Conservation (phyloP, 169 alveolate species). For the Cryptosporidium tyzzeri region DNA sequence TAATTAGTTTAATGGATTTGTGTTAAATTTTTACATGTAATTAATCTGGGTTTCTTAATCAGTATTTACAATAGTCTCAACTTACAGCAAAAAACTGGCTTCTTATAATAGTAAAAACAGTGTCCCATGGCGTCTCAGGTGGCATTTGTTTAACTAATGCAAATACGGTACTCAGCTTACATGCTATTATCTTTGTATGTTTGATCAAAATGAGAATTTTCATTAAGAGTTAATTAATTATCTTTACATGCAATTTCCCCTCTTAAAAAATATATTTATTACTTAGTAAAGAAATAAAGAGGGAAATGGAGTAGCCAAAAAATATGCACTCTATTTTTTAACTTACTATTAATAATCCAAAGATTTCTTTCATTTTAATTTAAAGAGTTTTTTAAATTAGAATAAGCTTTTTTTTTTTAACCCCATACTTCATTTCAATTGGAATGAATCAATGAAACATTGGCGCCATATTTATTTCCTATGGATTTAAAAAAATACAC, state of each 20-base stretch:
- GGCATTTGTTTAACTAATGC: slow-evolving; percentile 52
- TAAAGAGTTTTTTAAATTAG: too few relatives aligned
- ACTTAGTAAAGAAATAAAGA: too few relatives aligned
- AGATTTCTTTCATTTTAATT: background rate
- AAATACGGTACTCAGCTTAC: background rate
- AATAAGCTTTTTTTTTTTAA: too few relatives aligned
- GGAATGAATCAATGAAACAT: too few relatives aligned
- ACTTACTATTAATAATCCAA: background rate
- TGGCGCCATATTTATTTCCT: background rate
- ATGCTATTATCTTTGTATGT: background rate
- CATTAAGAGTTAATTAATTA: background rate
- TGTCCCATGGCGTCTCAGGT: slow-evolving; percentile 42
- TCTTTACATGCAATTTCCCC: background rate
- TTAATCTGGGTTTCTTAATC: background rate
- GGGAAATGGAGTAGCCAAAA: background rate
- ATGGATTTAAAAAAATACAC: background rate
- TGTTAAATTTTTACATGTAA: background rate
- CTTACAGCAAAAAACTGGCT: slow-evolving; percentile 56
- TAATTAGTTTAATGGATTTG: background rate
- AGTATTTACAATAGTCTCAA: background rate
- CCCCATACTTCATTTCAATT: too few relatives aligned
- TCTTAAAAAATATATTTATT: too few relatives aligned
- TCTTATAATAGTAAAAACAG: slow-evolving; percentile 20
- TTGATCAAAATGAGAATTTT: background rate
- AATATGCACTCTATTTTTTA: background rate